Conservation (phyloP, 2,329 filamentous ascomycete species). For the Fusarium xyrophilum region DNA sequence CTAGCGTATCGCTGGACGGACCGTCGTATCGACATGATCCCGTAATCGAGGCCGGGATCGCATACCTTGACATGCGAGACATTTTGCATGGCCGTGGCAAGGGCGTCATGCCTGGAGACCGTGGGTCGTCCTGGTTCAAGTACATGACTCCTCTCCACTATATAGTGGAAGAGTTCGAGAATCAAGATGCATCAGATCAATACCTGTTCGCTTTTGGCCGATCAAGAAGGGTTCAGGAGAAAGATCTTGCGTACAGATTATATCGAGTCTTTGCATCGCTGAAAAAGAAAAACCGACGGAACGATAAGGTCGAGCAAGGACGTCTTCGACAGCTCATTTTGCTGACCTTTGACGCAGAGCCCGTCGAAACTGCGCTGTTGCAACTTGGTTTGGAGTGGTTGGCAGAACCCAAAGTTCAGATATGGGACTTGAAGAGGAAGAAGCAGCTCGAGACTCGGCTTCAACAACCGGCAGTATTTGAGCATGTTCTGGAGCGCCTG, state of each 20-base stretch:
- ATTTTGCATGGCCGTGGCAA: not conserved
- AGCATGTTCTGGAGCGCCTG: slow-evolving; percentile 23
- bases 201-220: slow-evolving; percentile 26
- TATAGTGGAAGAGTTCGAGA: slow-evolving; percentile 16
- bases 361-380: not conserved
- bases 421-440: slow-evolving; percentile 16
- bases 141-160: slow-evolving; percentile 21
- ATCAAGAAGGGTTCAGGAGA: slow-evolving; percentile 9
- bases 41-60: slow-evolving; percentile 14
- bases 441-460: slow-evolving; percentile 9
- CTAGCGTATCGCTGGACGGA: not conserved
- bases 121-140: slow-evolving; percentile 28
- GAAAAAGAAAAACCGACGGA: slow-evolving; percentile 12
- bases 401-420: not conserved
- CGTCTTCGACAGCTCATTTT: slow-evolving; percentile 16
- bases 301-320: not conserved
- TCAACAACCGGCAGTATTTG: slow-evolving; percentile 1
- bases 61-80: slow-evolving; percentile 23
- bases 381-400: slow-evolving; percentile 13
- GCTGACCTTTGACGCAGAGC: slow-evolving; percentile 7
- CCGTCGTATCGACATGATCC: not conserved
- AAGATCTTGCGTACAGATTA: not conserved
- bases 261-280: not conserved
- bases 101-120: slow-evolving; percentile 1
- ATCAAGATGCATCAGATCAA: not conserved